Percentiles rank a stretch among this genome's conserved stretches.
These are phyloP conservation scores for Stellera chamaejasme DNA, from an alignment of 345 rosid species.

Conservation along the genomic window DNA sequence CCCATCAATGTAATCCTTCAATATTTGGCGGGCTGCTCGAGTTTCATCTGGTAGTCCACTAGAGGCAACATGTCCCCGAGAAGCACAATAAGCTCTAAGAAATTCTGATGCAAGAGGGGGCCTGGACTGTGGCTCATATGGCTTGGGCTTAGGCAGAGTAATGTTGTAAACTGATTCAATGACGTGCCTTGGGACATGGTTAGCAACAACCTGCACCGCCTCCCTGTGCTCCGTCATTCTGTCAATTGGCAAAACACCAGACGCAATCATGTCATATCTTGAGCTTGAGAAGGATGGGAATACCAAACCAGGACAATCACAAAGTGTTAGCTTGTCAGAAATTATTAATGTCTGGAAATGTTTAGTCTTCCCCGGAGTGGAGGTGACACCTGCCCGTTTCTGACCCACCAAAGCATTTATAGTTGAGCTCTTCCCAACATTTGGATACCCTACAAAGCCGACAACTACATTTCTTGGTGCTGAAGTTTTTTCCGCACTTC, in stretches of 20 bases:
- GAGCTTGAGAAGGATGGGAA: slow-evolving; percentile 93
- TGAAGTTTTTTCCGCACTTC: slow-evolving; percentile 13
- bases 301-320: slow-evolving; percentile 91
- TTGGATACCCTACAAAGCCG: slow-evolving; percentile 94
- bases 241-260: slow-evolving; percentile 89
- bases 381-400: slow-evolving; percentile 87
- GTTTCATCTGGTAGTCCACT: slow-evolving; percentile 96
- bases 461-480: slow-evolving; percentile 44
- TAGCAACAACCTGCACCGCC: slow-evolving; percentile 85
- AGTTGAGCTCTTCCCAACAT: slow-evolving; percentile 93
- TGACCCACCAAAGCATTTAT: slow-evolving; percentile 93
- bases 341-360: slow-evolving; percentile 89
- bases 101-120: slow-evolving; percentile 78
- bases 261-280: slow-evolving; percentile 84
- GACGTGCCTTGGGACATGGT: slow-evolving; percentile 53
- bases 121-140: slow-evolving; percentile 65
- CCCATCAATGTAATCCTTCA: slow-evolving; percentile 81
- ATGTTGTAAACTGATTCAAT: slow-evolving; percentile 72
- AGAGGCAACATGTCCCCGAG: slow-evolving; percentile 79
- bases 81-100: slow-evolving; percentile 64
- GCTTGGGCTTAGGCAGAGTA: slow-evolving; percentile 73
- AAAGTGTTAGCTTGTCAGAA: slow-evolving; percentile 68
- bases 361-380: slow-evolving; percentile 94
- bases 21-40: slow-evolving; percentile 71
- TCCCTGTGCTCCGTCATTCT: slow-evolving; percentile 87